Evolutionary conservation across 345 rosid genomes (phyloP), one percentile per base, ranked within the genome.

Genomic region (Isatis tinctoria): DNA sequence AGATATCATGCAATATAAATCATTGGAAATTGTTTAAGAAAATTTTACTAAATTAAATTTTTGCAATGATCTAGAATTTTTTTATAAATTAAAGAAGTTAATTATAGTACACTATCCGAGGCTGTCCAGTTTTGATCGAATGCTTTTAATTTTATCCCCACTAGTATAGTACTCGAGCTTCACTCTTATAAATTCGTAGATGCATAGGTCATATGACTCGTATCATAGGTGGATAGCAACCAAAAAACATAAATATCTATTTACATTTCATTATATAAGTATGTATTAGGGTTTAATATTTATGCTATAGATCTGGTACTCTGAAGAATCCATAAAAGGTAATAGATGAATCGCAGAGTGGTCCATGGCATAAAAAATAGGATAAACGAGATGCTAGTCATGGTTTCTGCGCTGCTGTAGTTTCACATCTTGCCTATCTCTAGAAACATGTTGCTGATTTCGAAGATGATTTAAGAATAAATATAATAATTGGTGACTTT

Each of bases 351-450:
- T 20, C 93, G 91, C 10, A 92, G 74, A 69, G 73, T 64, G 9
- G 88, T 87, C 73, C 77, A 92, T 8, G 81, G 78, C 65, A 86
- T 41, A 48, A 79, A 85, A 44, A 88, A 88, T 18, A 81, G 39
- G 49, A 81, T 8, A 52, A 90, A 88, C 1, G 52, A 78, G 53
- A 85, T 13, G 58, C 82, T 82, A 40, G 91, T 80, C 61, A 75
- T 58, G 81, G 70, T n/a, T 74, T 92, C 87, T 27, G 60, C 71
- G 36, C 95, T 91, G 45, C 86, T 82, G 72, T 90, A 92, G 81
- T 80, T 87, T 26, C 88, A 88, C 90, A 92, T 86, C 83, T 92
- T 92, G 51, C 80, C 96, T 9, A 84, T 39, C 83, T 92, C 96
- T 60, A 92, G 65, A 83, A 86, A 86, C 58, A 83, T 81, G 78